These are phyloP conservation scores for Hypoxylon rickii DNA, from an alignment of 495 filamentous ascomycete genomes.

Conservation along the genomic window DNA sequence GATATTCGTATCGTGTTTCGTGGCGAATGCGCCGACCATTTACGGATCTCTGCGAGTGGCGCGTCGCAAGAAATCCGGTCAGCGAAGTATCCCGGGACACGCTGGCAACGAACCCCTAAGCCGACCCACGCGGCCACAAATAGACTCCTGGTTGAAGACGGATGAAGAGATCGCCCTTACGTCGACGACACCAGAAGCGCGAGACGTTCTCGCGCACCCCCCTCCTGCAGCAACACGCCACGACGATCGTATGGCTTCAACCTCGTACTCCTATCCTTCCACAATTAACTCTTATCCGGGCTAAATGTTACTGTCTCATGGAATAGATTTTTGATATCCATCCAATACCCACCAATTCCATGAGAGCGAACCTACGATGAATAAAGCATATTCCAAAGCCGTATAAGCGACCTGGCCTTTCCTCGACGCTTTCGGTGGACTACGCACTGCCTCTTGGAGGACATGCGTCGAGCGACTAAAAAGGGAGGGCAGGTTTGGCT, in stretches of 20 bases:
- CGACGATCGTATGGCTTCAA: constrained; percentile 5
- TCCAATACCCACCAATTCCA: no score
- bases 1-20: constrained; percentile 48
- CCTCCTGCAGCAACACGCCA: neutral
- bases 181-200: neutral
- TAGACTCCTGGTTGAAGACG: constrained; percentile 35
- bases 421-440: no score
- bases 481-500: no score
- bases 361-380: no score
- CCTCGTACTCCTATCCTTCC: constrained; percentile 4
- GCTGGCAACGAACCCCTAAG: constrained; percentile 5
- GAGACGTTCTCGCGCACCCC: neutral
- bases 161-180: constrained; percentile 23
- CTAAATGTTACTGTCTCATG: constrained; percentile 1
- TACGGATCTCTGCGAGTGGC: constrained; percentile 40
- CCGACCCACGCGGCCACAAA: constrained; percentile 9
- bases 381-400: no score
- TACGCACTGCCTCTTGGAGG: no score
- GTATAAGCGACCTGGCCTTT: no score
- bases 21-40: constrained; percentile 50
- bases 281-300: neutral
- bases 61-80: constrained; percentile 22
- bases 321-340: no score
- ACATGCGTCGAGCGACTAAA: no score
- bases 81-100: constrained; percentile 5